phyloP scores from a whole-genome alignment of 2,329 filamentous ascomycete species.

The Xylaria sp. region DNA sequence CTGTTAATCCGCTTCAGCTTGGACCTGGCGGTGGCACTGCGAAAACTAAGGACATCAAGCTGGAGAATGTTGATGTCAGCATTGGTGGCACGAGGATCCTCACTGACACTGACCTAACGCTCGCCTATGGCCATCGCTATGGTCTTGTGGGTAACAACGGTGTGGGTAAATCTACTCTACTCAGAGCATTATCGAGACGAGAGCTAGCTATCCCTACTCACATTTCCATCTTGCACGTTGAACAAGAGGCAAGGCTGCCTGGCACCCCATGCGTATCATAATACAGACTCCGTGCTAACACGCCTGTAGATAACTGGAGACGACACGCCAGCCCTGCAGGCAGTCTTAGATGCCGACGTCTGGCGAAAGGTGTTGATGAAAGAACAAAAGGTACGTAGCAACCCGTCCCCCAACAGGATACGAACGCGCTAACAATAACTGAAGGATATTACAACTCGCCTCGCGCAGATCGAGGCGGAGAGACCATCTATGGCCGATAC shows the following conservation, averaged over 20 bases:
- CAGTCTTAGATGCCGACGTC: constrained; percentile 95
- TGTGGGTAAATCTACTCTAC: constrained; percentile 96
- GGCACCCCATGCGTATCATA: not conserved
- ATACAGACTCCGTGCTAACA: constrained; percentile 38
- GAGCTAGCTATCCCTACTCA: constrained; percentile 95
- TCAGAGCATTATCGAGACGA: constrained; percentile 90
- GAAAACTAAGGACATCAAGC: constrained; percentile 99
- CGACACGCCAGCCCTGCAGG: constrained; percentile 93
- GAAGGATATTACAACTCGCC: constrained; percentile 79
- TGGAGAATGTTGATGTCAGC: constrained; percentile 94
- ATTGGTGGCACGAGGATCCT: constrained; percentile 91
- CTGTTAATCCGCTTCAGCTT: constrained; percentile 94
- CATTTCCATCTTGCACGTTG: constrained; percentile 98
- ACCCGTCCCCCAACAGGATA: not conserved
- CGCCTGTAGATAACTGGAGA: constrained; percentile 82
- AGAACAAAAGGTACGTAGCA: constrained; percentile 78
- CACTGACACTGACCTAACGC: constrained; percentile 87
- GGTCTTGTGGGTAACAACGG: constrained; percentile 99
- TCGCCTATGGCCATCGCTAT: constrained; percentile 93
- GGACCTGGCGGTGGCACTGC: constrained; percentile 73
- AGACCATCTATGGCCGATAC: constrained; percentile 87
- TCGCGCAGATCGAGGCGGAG: constrained; percentile 81
- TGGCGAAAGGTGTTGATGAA: constrained; percentile 95
- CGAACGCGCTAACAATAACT: constrained; percentile 48
- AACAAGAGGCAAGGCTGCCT: constrained; percentile 82